Conservation (phyloP, 108 stramenopile species). For the Tribonema minus region DNA sequence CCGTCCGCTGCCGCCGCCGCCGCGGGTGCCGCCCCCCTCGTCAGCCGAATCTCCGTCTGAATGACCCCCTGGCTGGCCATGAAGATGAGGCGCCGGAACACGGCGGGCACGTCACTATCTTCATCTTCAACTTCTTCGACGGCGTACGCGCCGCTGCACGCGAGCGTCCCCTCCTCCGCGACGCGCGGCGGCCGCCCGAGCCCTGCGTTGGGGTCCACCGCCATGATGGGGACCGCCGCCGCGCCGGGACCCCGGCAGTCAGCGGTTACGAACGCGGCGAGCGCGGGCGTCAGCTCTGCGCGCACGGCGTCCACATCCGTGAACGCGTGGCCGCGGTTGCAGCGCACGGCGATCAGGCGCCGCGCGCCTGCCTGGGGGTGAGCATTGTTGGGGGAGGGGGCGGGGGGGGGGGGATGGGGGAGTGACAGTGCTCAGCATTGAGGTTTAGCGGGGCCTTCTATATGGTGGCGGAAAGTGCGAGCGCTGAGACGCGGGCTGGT, state of each 20-base stretch:
- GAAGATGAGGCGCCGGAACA: slow-evolving; percentile 39
- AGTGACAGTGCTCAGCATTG: no score
- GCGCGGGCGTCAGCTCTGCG: slow-evolving; percentile 37
- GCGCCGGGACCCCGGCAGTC: slow-evolving; percentile 10
- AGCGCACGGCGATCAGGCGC: slow-evolving; percentile 43
- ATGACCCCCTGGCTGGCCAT: slow-evolving; percentile 40
- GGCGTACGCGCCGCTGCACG: slow-evolving; percentile 33
- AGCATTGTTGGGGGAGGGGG: no score
- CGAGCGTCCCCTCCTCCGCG: slow-evolving; percentile 23
- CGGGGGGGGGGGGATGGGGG: no score
- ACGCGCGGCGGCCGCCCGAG: slow-evolving; percentile 15
- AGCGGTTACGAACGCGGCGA: slow-evolving; percentile 32
- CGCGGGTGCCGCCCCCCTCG: not conserved
- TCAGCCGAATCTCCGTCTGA: slow-evolving; percentile 39
- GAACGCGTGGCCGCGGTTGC: slow-evolving; percentile 44
- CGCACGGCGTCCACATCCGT: slow-evolving; percentile 20
- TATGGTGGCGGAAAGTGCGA: no score
- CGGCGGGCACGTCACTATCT: slow-evolving; percentile 1
- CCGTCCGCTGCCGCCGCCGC: not conserved
- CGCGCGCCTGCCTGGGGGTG: not conserved
- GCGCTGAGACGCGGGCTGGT: no score
- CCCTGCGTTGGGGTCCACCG: slow-evolving; percentile 10
- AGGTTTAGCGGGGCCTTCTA: no score
- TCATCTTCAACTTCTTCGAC: slow-evolving; percentile 29
- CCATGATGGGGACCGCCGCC: slow-evolving; percentile 37